These are phyloP conservation scores for Sambucus nigra DNA, from an alignment of 129 eudicot genomes.

Conservation along the genomic window DNA sequence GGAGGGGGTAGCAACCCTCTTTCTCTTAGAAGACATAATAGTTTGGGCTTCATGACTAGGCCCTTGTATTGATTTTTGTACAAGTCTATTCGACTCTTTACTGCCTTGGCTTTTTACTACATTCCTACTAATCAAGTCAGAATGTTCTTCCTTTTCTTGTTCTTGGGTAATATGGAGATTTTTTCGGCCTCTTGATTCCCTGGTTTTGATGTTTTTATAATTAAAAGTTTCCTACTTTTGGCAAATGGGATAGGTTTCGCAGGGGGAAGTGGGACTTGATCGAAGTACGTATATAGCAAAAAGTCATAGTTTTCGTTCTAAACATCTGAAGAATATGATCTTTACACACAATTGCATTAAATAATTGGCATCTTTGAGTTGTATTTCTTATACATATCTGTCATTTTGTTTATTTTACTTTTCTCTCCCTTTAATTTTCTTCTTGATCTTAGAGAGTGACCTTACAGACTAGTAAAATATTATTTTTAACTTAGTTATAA, in stretches of 20 bases:
- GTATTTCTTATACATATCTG: too few species aligned
- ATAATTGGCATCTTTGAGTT: too few species aligned
- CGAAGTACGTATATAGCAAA: too few species aligned
- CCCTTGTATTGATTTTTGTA: constrained; percentile 65
- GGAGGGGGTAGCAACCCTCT: constrained; percentile 77
- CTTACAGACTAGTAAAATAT: too few species aligned
- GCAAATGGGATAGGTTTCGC: constrained; percentile 41
- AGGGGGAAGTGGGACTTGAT: constrained; percentile 25
- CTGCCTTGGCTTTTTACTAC: constrained; percentile 73
- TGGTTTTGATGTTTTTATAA: constrained; percentile 27
- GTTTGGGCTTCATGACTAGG: constrained; percentile 30
- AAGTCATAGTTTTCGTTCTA: too few species aligned
- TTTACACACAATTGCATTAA: too few species aligned
- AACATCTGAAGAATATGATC: too few species aligned
- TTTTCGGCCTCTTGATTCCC: constrained; percentile 26
- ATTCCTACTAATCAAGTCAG: constrained; percentile 21
- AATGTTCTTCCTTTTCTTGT: constrained; percentile 37
- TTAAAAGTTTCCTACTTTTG: constrained; percentile 28
- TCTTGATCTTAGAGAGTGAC: too few species aligned
- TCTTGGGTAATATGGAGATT: constrained; percentile 32
- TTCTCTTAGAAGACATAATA: constrained; percentile 53
- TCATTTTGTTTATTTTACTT: too few species aligned
- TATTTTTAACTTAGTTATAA: too few species aligned
- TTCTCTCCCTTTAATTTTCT: too few species aligned
- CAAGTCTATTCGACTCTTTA: constrained; percentile 62